A percentile compares a stretch with the other conserved stretches of the same genome.
These are phyloP conservation scores for Neofusicoccum sp. DNA, from an alignment of 2,329 filamentous ascomycete species.

Conservation along the genomic window DNA sequence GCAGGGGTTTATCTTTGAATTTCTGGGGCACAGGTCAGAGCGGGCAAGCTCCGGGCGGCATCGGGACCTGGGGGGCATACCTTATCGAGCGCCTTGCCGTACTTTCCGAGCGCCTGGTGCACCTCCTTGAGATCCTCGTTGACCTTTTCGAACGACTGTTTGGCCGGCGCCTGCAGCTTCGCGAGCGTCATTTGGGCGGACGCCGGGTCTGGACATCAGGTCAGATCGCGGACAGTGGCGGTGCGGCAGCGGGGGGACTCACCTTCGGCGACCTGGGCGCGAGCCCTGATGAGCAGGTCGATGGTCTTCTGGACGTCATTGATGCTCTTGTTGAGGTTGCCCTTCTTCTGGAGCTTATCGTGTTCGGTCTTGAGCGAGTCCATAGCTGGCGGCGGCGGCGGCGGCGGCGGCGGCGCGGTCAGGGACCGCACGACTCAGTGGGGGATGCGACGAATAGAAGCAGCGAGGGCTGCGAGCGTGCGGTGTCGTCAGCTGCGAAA, in stretches of 20 bases:
- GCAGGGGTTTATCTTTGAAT: conserved; percentile 64
- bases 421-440: background rate
- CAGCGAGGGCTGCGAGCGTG: background rate
- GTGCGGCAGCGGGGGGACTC: conserved; percentile 13
- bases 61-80: conserved; percentile 51
- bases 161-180: conserved; percentile 83
- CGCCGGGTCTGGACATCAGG: conserved; percentile 60
- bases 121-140: conserved; percentile 82
- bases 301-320: conserved; percentile 83
- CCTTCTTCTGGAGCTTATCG: conserved; percentile 68
- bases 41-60: background rate
- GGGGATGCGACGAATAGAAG: background rate
- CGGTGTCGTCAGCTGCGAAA: background rate
- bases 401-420: background rate
- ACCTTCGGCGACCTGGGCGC: conserved; percentile 72
- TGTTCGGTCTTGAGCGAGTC: conserved; percentile 74
- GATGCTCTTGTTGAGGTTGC: conserved; percentile 71
- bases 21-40: conserved; percentile 48
- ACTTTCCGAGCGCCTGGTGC: conserved; percentile 78
- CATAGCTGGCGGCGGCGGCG: conserved; percentile 56
- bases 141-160: conserved; percentile 76
- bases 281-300: conserved; percentile 71
- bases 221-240: conserved; percentile 33
- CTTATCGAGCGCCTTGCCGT: conserved; percentile 83
- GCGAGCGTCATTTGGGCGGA: conserved; percentile 74